Evolutionary conservation across 306 rosid species (phyloP).

Genomic region (Arachis hypogaea): DNA sequence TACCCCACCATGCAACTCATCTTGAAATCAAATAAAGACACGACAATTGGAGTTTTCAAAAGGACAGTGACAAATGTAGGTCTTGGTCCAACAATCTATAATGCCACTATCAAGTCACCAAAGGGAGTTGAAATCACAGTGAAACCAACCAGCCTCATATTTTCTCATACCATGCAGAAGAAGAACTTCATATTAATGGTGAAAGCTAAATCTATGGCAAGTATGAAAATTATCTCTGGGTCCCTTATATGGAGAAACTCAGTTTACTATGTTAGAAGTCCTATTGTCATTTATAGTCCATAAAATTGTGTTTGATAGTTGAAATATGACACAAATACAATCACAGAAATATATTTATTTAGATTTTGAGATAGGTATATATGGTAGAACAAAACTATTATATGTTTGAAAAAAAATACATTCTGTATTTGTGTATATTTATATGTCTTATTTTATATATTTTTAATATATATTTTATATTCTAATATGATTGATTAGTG

Average conservation of each 20-base stretch:
- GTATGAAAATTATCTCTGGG: conserved; percentile 55
- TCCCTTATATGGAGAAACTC: conserved; percentile 65
- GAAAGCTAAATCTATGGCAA: conserved; percentile 54
- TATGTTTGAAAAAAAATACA: too few relatives aligned
- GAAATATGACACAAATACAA: too few relatives aligned
- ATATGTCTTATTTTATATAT: too few relatives aligned
- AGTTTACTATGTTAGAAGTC: conserved; percentile 66
- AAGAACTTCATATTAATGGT: conserved; percentile 74
- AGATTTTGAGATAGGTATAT: too few relatives aligned
- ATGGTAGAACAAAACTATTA: too few relatives aligned
- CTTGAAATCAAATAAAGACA: conserved; percentile 40
- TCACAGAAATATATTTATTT: too few relatives aligned
- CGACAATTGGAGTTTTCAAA: conserved; percentile 52
- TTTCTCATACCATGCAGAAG: conserved; percentile 52
- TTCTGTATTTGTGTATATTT: too few relatives aligned
- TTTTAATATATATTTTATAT: too few relatives aligned
- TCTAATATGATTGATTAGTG: too few relatives aligned
- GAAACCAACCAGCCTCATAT: conserved; percentile 51
- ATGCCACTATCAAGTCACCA: conserved; percentile 66
- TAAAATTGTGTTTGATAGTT: conserved; percentile 1
- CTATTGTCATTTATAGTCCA: conserved; percentile 68
- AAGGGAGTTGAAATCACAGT: conserved; percentile 71
- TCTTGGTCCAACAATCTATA: conserved; percentile 52
- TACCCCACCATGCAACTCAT: conserved; percentile 76
- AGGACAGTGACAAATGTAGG: conserved; percentile 86